Percentiles rank a stretch among this genome's conserved stretches.
phyloP scores from a whole-genome alignment of 164 flowering plant species.

The Amborella trichopoda region DNA sequence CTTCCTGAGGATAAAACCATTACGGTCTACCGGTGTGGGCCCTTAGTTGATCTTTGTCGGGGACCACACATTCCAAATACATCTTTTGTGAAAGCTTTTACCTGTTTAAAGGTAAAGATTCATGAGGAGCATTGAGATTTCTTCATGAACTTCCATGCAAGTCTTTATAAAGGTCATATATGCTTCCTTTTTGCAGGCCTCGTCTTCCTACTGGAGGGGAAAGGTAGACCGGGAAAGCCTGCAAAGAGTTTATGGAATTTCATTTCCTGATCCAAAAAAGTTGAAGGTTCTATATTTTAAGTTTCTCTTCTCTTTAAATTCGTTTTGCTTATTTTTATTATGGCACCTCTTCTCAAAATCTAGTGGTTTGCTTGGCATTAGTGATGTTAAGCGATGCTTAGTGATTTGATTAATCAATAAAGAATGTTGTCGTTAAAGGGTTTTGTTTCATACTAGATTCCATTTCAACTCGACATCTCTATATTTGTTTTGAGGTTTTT shows the following conservation, averaged over 20 bases:
- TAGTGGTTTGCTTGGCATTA: no score
- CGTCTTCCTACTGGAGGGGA: constrained; percentile 97
- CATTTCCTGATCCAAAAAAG: constrained; percentile 78
- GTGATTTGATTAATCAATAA: no score
- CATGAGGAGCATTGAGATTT: no score
- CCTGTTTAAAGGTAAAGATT: constrained; percentile 68
- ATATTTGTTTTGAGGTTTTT: no score
- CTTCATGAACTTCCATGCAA: no score
- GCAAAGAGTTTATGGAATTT: constrained; percentile 96
- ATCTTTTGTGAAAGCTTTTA: constrained; percentile 86
- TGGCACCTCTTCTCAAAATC: background rate
- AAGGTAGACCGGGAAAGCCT: constrained; percentile 85
- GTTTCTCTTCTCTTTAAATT: background rate
- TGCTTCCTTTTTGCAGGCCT: constrained; percentile 42
- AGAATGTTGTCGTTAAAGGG: no score
- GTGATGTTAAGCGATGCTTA: no score
- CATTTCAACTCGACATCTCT: no score
- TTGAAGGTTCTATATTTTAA: constrained; percentile 40
- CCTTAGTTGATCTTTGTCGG: constrained; percentile 93
- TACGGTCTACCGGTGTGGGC: constrained; percentile 99
- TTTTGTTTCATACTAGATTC: no score
- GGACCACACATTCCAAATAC: constrained; percentile 99
- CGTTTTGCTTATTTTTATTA: background rate
- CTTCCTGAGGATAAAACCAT: constrained; percentile 92
- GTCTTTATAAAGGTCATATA: no score